These are phyloP conservation scores for Chaetothyriales sp. DNA, from an alignment of 2,329 filamentous ascomycete genomes.

Conservation along the genomic window DNA sequence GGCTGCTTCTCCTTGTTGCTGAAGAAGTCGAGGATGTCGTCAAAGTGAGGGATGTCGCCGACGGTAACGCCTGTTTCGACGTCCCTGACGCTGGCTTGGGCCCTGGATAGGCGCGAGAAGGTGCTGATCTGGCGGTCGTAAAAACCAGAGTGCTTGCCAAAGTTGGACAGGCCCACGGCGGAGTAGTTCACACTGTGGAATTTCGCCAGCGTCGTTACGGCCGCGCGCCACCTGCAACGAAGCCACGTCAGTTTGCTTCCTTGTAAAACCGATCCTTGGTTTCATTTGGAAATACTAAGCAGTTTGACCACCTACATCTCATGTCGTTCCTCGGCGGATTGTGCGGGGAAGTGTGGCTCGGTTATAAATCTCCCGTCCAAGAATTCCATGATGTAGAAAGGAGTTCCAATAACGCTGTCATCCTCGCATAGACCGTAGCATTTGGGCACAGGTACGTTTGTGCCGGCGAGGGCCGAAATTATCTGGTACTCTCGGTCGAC, in stretches of 20 bases:
- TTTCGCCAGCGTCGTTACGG: slow-evolving; percentile 67
- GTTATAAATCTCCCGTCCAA: slow-evolving; percentile 88
- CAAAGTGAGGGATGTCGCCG: slow-evolving; percentile 70
- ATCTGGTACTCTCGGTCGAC: slow-evolving; percentile 93
- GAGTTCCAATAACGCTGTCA: slow-evolving; percentile 62
- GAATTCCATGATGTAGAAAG: slow-evolving; percentile 97
- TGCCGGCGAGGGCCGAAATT: slow-evolving; percentile 65
- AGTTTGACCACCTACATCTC: slow-evolving; percentile 45
- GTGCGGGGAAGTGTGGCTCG: slow-evolving; percentile 66
- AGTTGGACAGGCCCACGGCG: slow-evolving; percentile 54
- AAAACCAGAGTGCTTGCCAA: slow-evolving; percentile 63
- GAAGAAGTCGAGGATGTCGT: slow-evolving; percentile 70
- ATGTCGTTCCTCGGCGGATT: slow-evolving; percentile 53
- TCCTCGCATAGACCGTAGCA: slow-evolving; percentile 81
- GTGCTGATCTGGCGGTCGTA: slow-evolving; percentile 78
- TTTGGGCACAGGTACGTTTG: slow-evolving; percentile 73
- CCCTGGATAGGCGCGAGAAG: slow-evolving; percentile 62
- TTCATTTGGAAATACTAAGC: background rate
- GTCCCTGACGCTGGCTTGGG: slow-evolving; percentile 63
- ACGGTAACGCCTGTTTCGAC: slow-evolving; percentile 63
- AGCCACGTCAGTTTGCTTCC: background rate
- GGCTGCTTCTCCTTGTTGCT: slow-evolving; percentile 55
- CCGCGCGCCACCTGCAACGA: slow-evolving; percentile 57
- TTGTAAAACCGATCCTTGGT: no score
- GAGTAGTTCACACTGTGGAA: slow-evolving; percentile 63